phyloP scores from a whole-genome alignment of 2,329 filamentous ascomycete species.

The Aureobasidium sp. region DNA sequence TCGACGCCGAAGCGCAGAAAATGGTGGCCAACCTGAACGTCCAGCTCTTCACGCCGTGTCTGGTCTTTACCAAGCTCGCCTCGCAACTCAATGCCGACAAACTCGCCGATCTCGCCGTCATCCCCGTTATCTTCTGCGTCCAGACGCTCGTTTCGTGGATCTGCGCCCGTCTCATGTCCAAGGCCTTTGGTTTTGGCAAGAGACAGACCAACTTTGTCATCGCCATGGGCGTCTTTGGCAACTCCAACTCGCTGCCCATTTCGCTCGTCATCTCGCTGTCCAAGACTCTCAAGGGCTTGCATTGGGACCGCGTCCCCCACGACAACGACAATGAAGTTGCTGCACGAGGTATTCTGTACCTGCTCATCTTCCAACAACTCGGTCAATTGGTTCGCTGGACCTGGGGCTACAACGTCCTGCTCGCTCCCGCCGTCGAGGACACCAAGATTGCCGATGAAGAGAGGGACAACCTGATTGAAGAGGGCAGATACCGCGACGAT shows the following conservation, averaged over 20 bases:
- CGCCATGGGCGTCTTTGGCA: constrained; percentile 95
- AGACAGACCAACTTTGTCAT: constrained; percentile 89
- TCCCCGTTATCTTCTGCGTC: constrained; percentile 85
- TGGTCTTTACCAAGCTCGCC: constrained; percentile 94
- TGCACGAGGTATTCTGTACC: constrained; percentile 86
- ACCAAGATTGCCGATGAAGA: constrained; percentile 48
- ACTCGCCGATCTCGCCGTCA: constrained; percentile 80
- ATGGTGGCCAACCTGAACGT: constrained; percentile 95
- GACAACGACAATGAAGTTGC: constrained; percentile 95
- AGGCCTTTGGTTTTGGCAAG: constrained; percentile 70
- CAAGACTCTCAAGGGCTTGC: constrained; percentile 80
- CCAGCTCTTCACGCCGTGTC: constrained; percentile 89
- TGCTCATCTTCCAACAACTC: constrained; percentile 95
- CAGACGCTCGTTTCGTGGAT: constrained; percentile 82
- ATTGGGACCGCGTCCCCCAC: constrained; percentile 84
- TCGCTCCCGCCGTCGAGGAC: constrained; percentile 72
- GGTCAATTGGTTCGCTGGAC: constrained; percentile 94
- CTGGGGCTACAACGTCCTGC: constrained; percentile 90
- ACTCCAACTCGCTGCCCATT: constrained; percentile 95
- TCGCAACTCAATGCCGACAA: constrained; percentile 90
- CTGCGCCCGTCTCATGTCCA: constrained; percentile 62
- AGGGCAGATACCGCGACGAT: constrained; percentile 48
- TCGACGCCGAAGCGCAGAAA: constrained; percentile 92
- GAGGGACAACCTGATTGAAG: constrained; percentile 32
- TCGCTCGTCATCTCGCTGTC: constrained; percentile 91